Conservation (phyloP, 202 grass and related monocot genomes). For the Zoysia matrella region DNA sequence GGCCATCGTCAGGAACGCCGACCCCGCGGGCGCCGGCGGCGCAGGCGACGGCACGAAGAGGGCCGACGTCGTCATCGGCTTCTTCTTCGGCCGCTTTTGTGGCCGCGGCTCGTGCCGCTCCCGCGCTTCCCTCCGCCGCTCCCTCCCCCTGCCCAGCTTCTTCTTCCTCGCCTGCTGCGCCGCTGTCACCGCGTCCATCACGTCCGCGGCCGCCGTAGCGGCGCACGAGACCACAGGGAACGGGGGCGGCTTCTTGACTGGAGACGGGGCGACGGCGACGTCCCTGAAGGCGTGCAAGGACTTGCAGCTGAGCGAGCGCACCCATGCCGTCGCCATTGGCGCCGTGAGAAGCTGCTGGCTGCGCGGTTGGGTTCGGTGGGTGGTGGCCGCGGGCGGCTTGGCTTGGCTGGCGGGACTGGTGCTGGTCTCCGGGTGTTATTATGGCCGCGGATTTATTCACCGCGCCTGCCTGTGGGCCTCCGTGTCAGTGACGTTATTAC, state of each 20-base stretch:
- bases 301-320: slow-evolving; percentile 67
- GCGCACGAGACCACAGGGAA: slow-evolving; percentile 37
- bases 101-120: not conserved
- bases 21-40: slow-evolving; percentile 2
- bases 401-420: not conserved
- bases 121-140: slow-evolving; percentile 13
- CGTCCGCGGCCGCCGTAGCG: not conserved
- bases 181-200: slow-evolving; percentile 45
- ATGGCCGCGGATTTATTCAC: slow-evolving; percentile 56
- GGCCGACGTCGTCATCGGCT: not conserved
- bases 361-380: not conserved
- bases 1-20: slow-evolving; percentile 56
- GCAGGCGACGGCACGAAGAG: slow-evolving; percentile 45
- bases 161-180: slow-evolving; percentile 27
- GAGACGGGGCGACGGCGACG: slow-evolving; percentile 37
- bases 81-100: slow-evolving; percentile 46
- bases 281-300: slow-evolving; percentile 53
- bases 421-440: slow-evolving; percentile 71
- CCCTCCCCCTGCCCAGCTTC: slow-evolving; percentile 30
- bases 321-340: slow-evolving; percentile 70
- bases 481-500: slow-evolving; percentile 29
- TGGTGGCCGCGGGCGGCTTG: slow-evolving; percentile 21
- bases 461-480: slow-evolving; percentile 27
- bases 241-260: slow-evolving; percentile 38
- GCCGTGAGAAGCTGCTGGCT: not conserved